Evolutionary conservation across 768 basidiomycete species (phyloP).

Genomic region (Trametes cingulata): DNA sequence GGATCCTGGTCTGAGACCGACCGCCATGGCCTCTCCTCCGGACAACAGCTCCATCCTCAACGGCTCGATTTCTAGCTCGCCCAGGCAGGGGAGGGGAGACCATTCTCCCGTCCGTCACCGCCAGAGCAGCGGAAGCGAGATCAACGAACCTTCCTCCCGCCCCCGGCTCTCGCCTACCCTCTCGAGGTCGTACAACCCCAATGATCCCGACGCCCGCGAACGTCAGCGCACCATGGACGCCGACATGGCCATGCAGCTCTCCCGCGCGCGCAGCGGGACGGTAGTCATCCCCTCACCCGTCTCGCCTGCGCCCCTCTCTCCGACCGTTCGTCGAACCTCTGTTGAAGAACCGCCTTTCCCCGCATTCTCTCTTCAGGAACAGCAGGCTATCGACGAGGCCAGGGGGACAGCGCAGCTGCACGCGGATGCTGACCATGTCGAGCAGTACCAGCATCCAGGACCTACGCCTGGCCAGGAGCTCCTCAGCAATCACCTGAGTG

Average conservation of each 20-base stretch:
- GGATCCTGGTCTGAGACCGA: not conserved
- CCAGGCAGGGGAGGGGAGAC: constrained; percentile 24
- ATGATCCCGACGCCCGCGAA: constrained; percentile 77
- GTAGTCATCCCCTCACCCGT: constrained; percentile 36
- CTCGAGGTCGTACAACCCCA: constrained; percentile 60
- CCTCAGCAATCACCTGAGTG: constrained; percentile 40
- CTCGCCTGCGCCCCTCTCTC: constrained; percentile 37
- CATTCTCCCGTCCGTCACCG: constrained; percentile 32
- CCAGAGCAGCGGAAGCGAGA: constrained; percentile 25
- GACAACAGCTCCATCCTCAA: constrained; percentile 29
- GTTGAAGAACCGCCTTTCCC: constrained; percentile 38
- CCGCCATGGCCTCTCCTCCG: constrained; percentile 29
- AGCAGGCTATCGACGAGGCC: constrained; percentile 46
- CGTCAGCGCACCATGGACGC: constrained; percentile 93
- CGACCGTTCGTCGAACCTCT: constrained; percentile 32
- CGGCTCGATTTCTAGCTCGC: constrained; percentile 27
- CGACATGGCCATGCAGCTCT: constrained; percentile 85
- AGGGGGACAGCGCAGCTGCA: constrained; percentile 33
- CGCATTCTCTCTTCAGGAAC: constrained; percentile 49
- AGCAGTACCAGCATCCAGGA: constrained; percentile 31
- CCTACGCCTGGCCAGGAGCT: constrained; percentile 32
- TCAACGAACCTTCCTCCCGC: constrained; percentile 38
- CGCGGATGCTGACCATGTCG: constrained; percentile 8
- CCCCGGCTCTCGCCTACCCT: constrained; percentile 65
- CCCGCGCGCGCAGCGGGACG: constrained; percentile 68